phyloP scores from a whole-genome alignment of 768 basidiomycete species.

The Cubamyces sp. region DNA sequence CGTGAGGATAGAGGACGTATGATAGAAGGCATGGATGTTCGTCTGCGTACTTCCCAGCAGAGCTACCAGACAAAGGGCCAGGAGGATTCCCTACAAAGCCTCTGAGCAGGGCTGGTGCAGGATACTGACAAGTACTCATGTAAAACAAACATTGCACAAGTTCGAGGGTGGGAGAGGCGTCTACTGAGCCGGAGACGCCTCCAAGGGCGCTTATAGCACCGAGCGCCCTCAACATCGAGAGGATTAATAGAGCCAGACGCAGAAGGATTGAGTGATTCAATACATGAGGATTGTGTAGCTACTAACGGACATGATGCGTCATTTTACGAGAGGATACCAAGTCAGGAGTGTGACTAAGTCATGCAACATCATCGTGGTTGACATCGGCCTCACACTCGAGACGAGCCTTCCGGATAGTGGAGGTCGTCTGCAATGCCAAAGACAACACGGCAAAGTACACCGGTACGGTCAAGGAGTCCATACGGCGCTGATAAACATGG shows the following conservation, averaged over 20 bases:
- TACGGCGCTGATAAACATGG: too few species aligned
- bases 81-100: slow-evolving; percentile 38
- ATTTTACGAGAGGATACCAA: neutral
- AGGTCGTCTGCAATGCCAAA: too few species aligned
- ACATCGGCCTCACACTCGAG: too few species aligned
- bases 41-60: slow-evolving; percentile 31
- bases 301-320: neutral
- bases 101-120: neutral
- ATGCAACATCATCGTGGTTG: too few species aligned
- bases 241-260: neutral
- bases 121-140: neutral
- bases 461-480: too few species aligned
- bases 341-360: too few species aligned
- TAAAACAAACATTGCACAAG: neutral
- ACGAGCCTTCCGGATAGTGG: too few species aligned
- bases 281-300: neutral
- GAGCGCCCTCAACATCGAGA: neutral
- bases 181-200: neutral
- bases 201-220: neutral
- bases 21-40: slow-evolving; percentile 33
- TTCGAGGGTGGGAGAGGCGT: neutral
- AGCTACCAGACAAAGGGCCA: slow-evolving; percentile 37
- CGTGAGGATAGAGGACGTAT: slow-evolving; percentile 40
- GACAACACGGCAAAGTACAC: too few species aligned
- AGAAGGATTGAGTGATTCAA: neutral